A percentile compares a stretch with the other conserved stretches of the same genome.
phyloP scores from a whole-genome alignment of 257 asterid species.

The Salvia hispanica region DNA sequence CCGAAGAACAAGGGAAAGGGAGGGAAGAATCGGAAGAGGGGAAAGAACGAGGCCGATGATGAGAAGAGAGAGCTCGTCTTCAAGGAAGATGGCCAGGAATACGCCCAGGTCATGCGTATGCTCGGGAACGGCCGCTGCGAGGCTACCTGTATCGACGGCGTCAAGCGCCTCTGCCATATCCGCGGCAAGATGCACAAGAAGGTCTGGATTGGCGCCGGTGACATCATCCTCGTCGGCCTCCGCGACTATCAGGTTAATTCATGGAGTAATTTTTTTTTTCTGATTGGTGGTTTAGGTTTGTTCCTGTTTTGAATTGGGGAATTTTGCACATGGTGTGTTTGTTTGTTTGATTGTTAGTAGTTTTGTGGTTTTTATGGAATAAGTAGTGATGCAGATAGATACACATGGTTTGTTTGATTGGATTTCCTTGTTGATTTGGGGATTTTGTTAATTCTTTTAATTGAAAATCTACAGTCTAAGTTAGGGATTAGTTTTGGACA shows the following conservation, averaged over 20 bases:
- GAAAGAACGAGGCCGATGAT: constrained; percentile 95
- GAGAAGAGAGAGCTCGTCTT: constrained; percentile 94
- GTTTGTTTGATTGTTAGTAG: background rate
- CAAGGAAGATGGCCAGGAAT: constrained; percentile 95
- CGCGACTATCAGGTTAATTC: constrained; percentile 80
- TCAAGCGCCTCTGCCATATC: constrained; percentile 85
- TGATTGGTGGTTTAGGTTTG: background rate
- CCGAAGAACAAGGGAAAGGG: constrained; percentile 99
- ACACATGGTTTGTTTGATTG: background rate
- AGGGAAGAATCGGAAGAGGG: constrained; percentile 95
- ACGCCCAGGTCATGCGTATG: constrained; percentile 91
- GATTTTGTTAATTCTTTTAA: background rate
- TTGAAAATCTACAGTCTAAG: background rate
- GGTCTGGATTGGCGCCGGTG: constrained; percentile 97
- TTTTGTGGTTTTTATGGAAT: background rate
- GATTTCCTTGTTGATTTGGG: background rate
- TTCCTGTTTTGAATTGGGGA: background rate
- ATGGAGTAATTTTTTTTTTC: background rate
- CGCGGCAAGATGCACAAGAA: constrained; percentile 98
- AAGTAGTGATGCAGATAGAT: background rate
- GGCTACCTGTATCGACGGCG: constrained; percentile 81
- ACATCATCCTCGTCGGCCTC: constrained; percentile 89
- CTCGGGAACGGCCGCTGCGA: constrained; percentile 95
- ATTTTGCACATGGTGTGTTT: background rate
- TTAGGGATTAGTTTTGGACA: too few species aligned